A percentile compares a stretch with the other conserved stretches of the same genome.
phyloP scores from a whole-genome alignment of 495 filamentous ascomycete species.

The Elasticomyces elasticus region DNA sequence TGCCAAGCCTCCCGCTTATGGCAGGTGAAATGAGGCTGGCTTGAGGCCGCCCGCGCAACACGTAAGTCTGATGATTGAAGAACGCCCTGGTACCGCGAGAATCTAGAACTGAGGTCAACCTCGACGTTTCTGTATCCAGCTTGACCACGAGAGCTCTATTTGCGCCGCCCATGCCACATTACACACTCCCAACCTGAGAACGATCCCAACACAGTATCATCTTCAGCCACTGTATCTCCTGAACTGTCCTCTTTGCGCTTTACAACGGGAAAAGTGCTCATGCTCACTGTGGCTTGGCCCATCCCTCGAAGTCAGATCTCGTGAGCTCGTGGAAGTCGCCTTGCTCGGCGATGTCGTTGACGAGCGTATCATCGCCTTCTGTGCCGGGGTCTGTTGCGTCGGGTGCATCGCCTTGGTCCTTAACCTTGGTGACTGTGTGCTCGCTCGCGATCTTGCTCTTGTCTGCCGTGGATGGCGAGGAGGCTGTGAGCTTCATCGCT shows the following conservation, averaged over 20 bases:
- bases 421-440: neutral
- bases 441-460: neutral
- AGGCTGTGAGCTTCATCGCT: neutral
- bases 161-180: no score
- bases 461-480: neutral
- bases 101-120: no score
- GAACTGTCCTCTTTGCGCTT: no score
- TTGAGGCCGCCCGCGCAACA: neutral
- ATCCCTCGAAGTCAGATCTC: neutral
- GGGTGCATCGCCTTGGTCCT: neutral
- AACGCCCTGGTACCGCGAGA: no score
- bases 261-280: no score
- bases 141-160: no score
- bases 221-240: no score
- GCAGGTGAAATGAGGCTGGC: neutral
- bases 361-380: neutral
- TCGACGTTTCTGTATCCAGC: no score
- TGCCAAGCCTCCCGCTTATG: neutral
- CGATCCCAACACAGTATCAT: no score
- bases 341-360: neutral
- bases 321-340: neutral
- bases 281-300: neutral
- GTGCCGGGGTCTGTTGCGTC: neutral
- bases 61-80: no score
- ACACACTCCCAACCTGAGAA: no score